Percentiles rank a stretch among this genome's conserved stretches.
Evolutionary conservation across 441 rosid genomes (phyloP).

Genomic region (Adansonia rubrostipa): DNA sequence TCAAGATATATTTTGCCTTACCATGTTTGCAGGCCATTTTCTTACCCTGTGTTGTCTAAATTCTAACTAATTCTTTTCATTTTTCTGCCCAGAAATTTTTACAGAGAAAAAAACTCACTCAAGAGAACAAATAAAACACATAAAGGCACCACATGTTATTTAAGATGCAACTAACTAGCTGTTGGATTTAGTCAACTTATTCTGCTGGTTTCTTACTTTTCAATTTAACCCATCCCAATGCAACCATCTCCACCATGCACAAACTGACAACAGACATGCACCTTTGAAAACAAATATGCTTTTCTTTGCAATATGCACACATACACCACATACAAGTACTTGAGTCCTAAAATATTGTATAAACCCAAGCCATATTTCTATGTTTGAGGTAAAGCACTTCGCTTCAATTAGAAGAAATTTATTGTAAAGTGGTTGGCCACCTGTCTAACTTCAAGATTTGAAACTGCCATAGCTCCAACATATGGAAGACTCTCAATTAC

Average conservation of each 20-base stretch:
- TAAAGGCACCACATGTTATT: not conserved
- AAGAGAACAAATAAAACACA: not conserved
- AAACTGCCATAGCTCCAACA: conserved; percentile 98
- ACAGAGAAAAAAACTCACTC: not conserved
- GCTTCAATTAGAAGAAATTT: not conserved
- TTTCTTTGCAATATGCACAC: not conserved
- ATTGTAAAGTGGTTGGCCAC: conserved; percentile 34
- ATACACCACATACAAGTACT: not conserved
- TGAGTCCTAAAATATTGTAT: no score
- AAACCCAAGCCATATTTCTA: conserved; percentile 6
- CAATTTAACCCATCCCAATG: not conserved
- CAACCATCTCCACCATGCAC: not conserved
- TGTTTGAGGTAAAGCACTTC: not conserved
- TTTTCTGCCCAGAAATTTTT: no score
- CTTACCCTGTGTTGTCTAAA: not conserved
- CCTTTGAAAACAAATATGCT: not conserved
- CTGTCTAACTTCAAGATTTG: conserved; percentile 98
- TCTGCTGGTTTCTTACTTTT: not conserved
- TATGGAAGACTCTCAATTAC: conserved; percentile 96
- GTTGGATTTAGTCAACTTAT: not conserved
- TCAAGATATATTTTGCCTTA: not conserved
- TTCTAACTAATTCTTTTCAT: not conserved
- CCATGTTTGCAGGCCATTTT: not conserved
- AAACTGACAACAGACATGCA: not conserved
- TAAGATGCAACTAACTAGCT: not conserved